Conservation (phyloP, 2,329 filamentous ascomycete genomes). For the Escovopsis sp. region DNA sequence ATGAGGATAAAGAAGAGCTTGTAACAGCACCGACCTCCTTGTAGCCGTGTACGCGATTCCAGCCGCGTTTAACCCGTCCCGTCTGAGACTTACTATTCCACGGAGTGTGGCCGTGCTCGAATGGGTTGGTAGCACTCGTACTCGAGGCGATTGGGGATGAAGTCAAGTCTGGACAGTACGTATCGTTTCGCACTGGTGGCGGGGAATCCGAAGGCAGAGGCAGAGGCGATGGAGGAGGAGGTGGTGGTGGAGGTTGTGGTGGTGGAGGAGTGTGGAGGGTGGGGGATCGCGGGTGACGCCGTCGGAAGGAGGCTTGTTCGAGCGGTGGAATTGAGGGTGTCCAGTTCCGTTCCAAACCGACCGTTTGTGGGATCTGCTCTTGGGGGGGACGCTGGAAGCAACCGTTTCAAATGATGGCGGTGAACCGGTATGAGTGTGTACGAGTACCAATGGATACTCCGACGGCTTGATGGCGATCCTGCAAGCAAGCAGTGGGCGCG, state of each 20-base stretch:
- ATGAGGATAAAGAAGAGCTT: too few species aligned
- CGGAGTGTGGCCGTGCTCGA: too few species aligned
- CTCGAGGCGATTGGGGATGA: not conserved
- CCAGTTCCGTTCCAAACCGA: slow-evolving; percentile 3
- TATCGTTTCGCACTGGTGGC: not conserved
- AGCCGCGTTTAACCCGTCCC: too few species aligned
- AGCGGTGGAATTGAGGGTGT: slow-evolving; percentile 1
- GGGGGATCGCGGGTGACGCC: not conserved
- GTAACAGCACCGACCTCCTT: too few species aligned
- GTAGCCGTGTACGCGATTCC: too few species aligned
- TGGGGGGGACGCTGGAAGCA: not conserved
- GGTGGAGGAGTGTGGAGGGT: too few species aligned
- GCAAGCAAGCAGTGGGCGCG: slow-evolving; percentile 5
- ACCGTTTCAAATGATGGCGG: not conserved
- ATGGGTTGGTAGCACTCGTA: too few species aligned
- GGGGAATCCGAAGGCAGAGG: not conserved
- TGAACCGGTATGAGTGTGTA: not conserved
- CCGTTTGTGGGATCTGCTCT: slow-evolving; percentile 1
- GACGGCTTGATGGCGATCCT: slow-evolving; percentile 2
- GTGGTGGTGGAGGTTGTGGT: too few species aligned
- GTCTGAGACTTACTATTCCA: too few species aligned
- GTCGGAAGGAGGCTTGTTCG: slow-evolving; percentile 1
- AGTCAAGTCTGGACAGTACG: not conserved
- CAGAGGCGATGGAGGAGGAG: too few species aligned
- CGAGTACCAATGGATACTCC: too few species aligned